Conservation (phyloP, 306 rosid genomes). For the Lathyrus sativus region DNA sequence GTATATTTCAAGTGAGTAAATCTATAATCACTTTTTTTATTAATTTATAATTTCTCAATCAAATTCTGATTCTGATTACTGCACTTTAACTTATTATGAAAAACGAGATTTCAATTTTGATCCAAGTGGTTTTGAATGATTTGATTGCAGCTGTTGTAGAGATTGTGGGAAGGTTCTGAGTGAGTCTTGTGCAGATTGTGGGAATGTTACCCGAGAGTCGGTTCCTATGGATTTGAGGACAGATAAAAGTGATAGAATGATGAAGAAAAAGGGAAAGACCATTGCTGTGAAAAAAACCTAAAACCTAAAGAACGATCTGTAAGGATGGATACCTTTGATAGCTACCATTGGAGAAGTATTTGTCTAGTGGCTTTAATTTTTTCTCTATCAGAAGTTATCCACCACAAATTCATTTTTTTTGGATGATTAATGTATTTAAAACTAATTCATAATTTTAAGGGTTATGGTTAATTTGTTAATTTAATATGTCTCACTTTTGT, state of each 20-base stretch:
- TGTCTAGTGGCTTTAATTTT: neutral
- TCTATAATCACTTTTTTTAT: too few relatives aligned
- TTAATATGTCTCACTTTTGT: too few relatives aligned
- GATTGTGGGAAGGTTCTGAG: slow-evolving; percentile 36
- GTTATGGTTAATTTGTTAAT: too few relatives aligned
- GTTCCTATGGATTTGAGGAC: neutral
- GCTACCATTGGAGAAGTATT: neutral
- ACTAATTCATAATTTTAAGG: too few relatives aligned
- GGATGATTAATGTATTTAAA: too few relatives aligned
- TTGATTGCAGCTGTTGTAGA: slow-evolving; percentile 26
- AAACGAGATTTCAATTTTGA: neutral
- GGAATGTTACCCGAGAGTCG: slow-evolving; percentile 24
- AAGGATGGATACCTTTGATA: neutral
- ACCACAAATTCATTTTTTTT: too few relatives aligned
- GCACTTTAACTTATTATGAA: neutral
- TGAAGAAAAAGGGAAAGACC: neutral
- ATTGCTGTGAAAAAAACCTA: neutral
- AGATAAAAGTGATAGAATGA: neutral
- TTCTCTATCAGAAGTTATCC: too few relatives aligned
- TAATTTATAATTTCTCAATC: neutral
- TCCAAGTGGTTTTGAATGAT: neutral
- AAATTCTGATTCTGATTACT: too few relatives aligned
- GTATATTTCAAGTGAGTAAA: too few relatives aligned
- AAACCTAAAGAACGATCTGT: too few relatives aligned
- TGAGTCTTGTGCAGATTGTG: slow-evolving; percentile 20